A percentile compares a stretch with the other conserved stretches of the same genome.
phyloP scores from a whole-genome alignment of 169 alveolate genomes.

The Theileria annulata region DNA sequence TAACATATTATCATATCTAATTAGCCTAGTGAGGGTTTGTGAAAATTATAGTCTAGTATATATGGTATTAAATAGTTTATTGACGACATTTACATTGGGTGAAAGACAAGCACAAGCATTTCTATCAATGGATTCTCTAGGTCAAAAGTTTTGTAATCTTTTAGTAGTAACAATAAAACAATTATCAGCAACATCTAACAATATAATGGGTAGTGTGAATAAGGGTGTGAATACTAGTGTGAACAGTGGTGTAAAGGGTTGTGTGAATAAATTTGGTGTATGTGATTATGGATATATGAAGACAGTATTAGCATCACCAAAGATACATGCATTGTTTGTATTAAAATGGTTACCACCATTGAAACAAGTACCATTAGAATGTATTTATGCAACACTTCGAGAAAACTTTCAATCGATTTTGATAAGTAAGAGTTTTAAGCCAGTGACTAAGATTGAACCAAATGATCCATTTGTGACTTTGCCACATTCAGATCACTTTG shows the following conservation, averaged over 20 bases:
- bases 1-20: conserved; percentile 25
- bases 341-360: conserved; percentile 64
- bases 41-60: conserved; percentile 32
- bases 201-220: background rate
- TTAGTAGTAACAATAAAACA: conserved; percentile 26
- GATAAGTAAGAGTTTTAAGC: conserved; percentile 33
- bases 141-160: conserved; percentile 59
- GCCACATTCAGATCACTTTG: conserved; percentile 77
- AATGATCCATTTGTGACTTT: conserved; percentile 71
- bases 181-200: conserved; percentile 17
- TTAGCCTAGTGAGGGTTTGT: conserved; percentile 21
- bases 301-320: conserved; percentile 31
- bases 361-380: conserved; percentile 49
- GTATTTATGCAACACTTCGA: conserved; percentile 31
- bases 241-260: background rate
- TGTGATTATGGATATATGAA: background rate
- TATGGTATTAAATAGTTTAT: conserved; percentile 38
- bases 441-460: conserved; percentile 34
- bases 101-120: conserved; percentile 50
- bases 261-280: background rate
- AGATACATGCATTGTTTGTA: conserved; percentile 53
- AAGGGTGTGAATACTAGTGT: no score
- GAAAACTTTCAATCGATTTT: conserved; percentile 40
- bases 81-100: conserved; percentile 58
- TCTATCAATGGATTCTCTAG: conserved; percentile 37